phyloP scores from a whole-genome alignment of 495 filamentous ascomycete genomes.

The Durotheca rogersii region DNA sequence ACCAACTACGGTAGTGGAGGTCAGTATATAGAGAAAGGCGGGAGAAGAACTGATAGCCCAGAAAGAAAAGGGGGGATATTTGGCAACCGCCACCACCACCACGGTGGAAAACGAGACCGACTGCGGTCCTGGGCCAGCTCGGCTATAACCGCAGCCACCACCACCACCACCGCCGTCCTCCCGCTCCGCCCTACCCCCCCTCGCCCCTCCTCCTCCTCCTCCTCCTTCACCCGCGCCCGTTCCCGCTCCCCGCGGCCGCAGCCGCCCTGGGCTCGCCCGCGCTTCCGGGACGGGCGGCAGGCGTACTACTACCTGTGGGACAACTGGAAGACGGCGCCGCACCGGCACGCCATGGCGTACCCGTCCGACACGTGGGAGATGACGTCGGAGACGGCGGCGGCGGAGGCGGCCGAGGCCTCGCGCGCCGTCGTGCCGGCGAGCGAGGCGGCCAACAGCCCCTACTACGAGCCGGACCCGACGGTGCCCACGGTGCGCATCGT shows the following conservation, averaged over 20 bases:
- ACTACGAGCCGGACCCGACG: too few relatives aligned
- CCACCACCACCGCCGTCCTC: neutral
- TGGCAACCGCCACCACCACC: neutral
- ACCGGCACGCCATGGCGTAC: neutral
- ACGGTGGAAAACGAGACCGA: too few relatives aligned
- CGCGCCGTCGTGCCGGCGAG: too few relatives aligned
- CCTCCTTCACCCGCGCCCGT: neutral
- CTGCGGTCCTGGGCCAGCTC: too few relatives aligned
- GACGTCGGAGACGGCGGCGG: neutral
- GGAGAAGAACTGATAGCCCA: neutral
- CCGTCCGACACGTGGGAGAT: slow-evolving; percentile 5
- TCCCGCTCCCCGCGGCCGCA: neutral
- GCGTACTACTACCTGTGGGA: slow-evolving; percentile 4
- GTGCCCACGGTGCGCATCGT: slow-evolving; percentile 6
- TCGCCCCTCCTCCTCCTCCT: neutral
- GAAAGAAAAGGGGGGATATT: neutral
- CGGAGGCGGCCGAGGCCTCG: too few relatives aligned
- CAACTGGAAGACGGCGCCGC: neutral
- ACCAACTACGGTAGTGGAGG: too few relatives aligned
- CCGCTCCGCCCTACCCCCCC: neutral
- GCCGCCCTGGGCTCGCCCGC: too few relatives aligned
- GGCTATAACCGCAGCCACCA: too few relatives aligned
- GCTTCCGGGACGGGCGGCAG: neutral
- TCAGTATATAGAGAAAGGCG: too few relatives aligned
- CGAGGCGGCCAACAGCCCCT: too few relatives aligned